Evolutionary conservation across 139 green algal genomes (phyloP).

Genomic region (Chlorella sp.): DNA sequence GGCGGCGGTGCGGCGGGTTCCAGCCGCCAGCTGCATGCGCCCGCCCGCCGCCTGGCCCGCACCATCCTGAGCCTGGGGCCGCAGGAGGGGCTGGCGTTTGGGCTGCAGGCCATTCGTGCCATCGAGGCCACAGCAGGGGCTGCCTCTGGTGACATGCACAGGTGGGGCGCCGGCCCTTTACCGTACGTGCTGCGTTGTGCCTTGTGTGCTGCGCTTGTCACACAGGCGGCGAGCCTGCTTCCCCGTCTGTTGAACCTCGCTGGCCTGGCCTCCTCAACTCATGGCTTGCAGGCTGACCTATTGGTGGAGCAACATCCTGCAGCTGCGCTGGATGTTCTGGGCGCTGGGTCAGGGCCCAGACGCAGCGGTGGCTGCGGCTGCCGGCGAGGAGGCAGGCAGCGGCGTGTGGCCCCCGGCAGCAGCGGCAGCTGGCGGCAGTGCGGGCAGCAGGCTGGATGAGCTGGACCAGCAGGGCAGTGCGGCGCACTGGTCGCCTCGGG

Average conservation of each 20-base stretch:
- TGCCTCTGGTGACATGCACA: conserved; percentile 42
- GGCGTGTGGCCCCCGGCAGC: neutral
- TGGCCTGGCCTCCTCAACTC: too few relatives aligned
- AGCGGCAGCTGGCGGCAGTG: neutral
- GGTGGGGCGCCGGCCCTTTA: neutral
- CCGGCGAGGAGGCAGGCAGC: neutral
- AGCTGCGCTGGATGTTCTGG: conserved; percentile 64
- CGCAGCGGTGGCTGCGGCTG: conserved; percentile 8
- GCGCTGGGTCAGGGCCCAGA: conserved; percentile 32
- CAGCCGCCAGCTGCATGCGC: conserved; percentile 56
- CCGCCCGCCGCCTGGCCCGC: conserved; percentile 74
- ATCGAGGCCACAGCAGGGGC: conserved; percentile 42
- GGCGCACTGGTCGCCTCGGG: neutral
- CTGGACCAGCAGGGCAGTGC: neutral
- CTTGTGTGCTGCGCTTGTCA: too few relatives aligned
- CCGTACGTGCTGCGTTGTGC: too few relatives aligned
- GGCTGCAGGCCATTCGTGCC: conserved; percentile 55
- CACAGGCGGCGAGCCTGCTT: too few relatives aligned
- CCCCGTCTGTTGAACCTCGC: too few relatives aligned
- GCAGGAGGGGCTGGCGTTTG: conserved; percentile 68
- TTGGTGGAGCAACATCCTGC: conserved; percentile 66
- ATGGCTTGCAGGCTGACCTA: conserved; percentile 34
- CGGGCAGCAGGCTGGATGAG: neutral
- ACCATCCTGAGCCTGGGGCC: conserved; percentile 75
- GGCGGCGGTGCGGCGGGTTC: too few relatives aligned